phyloP scores from a whole-genome alignment of 768 basidiomycete genomes.

The Podaxis mareebaensis region DNA sequence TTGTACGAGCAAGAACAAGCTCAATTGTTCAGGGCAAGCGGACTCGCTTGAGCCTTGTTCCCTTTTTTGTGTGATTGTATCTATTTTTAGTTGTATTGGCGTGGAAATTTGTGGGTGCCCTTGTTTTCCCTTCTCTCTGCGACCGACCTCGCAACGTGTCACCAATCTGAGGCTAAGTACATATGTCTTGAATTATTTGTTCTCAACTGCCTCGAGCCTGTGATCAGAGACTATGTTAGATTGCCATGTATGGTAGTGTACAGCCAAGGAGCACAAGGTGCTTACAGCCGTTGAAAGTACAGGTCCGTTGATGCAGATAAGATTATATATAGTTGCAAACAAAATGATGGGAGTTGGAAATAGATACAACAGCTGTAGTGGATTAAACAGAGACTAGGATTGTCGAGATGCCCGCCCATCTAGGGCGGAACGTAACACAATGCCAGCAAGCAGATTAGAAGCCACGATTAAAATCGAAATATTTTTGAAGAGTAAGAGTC shows the following conservation, averaged over 20 bases:
- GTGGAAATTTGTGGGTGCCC: background rate
- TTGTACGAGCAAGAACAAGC: background rate
- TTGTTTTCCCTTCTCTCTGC: no score
- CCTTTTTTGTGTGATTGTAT: background rate
- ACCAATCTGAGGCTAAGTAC: no score
- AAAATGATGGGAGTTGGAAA: background rate
- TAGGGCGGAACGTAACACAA: background rate
- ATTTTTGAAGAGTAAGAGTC: background rate
- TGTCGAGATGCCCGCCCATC: background rate
- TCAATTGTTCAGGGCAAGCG: background rate
- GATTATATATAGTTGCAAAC: background rate
- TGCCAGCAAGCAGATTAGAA: background rate
- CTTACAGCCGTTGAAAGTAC: background rate
- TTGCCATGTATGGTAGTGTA: no score
- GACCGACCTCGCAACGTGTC: no score
- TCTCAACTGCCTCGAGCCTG: no score
- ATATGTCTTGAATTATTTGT: no score
- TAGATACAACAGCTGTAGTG: background rate
- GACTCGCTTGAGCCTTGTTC: background rate
- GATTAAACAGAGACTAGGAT: background rate
- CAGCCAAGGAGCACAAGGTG: no score
- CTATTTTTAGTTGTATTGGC: background rate
- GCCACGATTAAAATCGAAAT: background rate
- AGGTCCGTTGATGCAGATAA: background rate
- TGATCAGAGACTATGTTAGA: no score